These are phyloP conservation scores for Primulina huaijiensis DNA, from an alignment of 257 asterid genomes.

Conservation along the genomic window DNA sequence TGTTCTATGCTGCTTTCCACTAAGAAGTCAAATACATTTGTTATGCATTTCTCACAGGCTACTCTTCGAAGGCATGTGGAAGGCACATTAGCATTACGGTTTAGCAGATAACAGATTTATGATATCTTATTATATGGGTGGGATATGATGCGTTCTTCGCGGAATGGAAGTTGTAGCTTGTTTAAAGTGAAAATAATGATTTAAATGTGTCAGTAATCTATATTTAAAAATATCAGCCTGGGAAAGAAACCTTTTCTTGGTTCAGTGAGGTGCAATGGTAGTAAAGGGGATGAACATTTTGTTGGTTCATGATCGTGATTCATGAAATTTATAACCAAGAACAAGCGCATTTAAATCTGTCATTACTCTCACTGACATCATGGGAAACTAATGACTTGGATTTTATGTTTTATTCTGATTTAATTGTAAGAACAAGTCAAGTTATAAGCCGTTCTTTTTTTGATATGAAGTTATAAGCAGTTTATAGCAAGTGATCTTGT, in stretches of 20 bases:
- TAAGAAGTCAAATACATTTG: not conserved
- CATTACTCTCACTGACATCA: too few relatives aligned
- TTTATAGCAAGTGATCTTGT: too few relatives aligned
- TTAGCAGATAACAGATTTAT: not conserved
- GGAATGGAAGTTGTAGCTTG: constrained; percentile 15
- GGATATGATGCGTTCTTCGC: not conserved
- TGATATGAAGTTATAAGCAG: too few relatives aligned
- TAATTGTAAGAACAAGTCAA: too few relatives aligned
- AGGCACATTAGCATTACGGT: not conserved
- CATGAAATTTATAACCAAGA: too few relatives aligned
- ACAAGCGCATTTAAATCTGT: too few relatives aligned
- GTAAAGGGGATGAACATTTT: not conserved
- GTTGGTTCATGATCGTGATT: not conserved
- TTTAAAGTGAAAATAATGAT: not conserved
- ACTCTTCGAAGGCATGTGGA: not conserved
- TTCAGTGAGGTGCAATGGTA: not conserved
- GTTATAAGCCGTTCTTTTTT: too few relatives aligned
- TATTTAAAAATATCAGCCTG: not conserved
- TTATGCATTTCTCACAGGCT: not conserved
- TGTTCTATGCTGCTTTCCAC: not conserved
- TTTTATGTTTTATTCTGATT: too few relatives aligned
- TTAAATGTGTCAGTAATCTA: too few relatives aligned
- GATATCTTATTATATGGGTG: not conserved
- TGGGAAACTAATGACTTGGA: too few relatives aligned
- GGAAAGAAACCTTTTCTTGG: not conserved